Evolutionary conservation across 345 rosid genomes (phyloP).

Genomic region (Eucalyptus lansdowneana): DNA sequence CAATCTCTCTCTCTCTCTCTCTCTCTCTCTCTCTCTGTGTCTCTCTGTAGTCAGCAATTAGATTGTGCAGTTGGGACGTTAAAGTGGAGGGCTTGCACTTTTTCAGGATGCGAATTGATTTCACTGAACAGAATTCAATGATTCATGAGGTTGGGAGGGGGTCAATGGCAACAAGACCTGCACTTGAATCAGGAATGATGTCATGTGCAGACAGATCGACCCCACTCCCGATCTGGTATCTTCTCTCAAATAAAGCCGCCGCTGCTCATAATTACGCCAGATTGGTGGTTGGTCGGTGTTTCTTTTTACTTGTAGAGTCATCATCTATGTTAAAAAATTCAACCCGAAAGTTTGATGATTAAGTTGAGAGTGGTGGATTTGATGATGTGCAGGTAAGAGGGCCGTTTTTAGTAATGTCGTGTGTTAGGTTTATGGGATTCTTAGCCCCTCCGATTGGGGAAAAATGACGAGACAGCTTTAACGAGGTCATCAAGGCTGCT

Average conservation of each 20-base stretch:
- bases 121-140: not conserved
- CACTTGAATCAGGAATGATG: not conserved
- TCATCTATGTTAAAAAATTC: not conserved
- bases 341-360: not conserved
- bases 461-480: not conserved
- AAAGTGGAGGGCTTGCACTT: not conserved
- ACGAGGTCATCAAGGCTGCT: not conserved
- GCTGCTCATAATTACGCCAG: not conserved
- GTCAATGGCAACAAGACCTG: not conserved
- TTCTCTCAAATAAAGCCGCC: not conserved
- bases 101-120: not conserved
- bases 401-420: not conserved
- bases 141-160: not conserved
- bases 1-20: not conserved
- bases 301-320: not conserved
- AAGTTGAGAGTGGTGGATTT: not conserved
- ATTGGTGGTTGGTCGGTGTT: not conserved
- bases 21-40: not conserved
- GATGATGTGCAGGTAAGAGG: not conserved
- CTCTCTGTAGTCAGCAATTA: not conserved
- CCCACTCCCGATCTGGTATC: not conserved
- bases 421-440: not conserved
- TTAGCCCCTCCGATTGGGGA: not conserved
- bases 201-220: not conserved
- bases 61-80: not conserved